Conservation (phyloP, 108 stramenopile genomes). For the Cyclotella sp. region DNA sequence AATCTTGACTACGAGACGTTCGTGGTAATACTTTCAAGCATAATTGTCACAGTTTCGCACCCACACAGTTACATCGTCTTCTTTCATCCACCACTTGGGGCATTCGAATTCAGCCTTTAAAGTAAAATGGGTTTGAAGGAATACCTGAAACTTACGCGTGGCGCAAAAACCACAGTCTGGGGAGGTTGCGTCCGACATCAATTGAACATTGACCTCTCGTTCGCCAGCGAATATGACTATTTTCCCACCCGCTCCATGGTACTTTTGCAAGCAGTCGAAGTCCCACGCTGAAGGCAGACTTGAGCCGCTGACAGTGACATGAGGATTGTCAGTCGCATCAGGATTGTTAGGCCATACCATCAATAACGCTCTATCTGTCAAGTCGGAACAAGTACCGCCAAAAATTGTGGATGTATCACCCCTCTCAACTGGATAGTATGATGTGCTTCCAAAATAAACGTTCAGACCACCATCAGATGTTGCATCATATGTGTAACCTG, state of each 20-base stretch:
- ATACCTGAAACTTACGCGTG: constrained; percentile 51
- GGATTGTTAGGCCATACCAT: constrained; percentile 71
- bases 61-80: constrained; percentile 66
- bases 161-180: constrained; percentile 58
- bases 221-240: constrained; percentile 64
- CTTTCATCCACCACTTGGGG: constrained; percentile 63
- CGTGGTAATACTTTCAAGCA: no score
- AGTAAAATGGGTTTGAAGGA: constrained; percentile 44
- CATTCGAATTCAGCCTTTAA: constrained; percentile 38
- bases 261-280: constrained; percentile 47
- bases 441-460: constrained; percentile 42
- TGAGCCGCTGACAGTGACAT: constrained; percentile 17
- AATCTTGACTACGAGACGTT: no score
- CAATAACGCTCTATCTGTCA: constrained; percentile 41
- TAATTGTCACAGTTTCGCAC: constrained; percentile 10
- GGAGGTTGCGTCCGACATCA: constrained; percentile 18
- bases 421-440: constrained; percentile 36
- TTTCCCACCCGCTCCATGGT: constrained; percentile 49
- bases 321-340: constrained; percentile 57
- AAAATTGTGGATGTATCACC: constrained; percentile 50
- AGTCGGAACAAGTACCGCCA: constrained; percentile 14
- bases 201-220: constrained; percentile 46
- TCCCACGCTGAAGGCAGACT: constrained; percentile 53
- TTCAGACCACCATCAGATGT: constrained; percentile 17
- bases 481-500: neutral